phyloP scores from a whole-genome alignment of 441 rosid genomes.

The Isatis lusitanica region DNA sequence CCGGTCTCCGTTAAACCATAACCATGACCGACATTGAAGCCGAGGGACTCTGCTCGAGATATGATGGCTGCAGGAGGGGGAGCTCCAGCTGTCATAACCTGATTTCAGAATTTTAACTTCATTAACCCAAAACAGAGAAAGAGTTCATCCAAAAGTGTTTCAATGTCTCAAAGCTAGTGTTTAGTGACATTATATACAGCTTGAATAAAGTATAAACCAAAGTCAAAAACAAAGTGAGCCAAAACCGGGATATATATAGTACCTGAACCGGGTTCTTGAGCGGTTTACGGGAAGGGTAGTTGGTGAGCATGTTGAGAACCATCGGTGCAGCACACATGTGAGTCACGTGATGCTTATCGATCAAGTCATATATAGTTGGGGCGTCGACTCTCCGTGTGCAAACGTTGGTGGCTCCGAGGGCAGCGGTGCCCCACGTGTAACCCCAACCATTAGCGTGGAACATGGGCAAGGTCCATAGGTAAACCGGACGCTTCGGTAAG shows the following conservation, averaged over 20 bases:
- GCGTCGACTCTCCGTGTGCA: conserved; percentile 55
- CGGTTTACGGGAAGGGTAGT: conserved; percentile 27
- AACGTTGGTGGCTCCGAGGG: conserved; percentile 57
- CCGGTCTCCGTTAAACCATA: conserved; percentile 61
- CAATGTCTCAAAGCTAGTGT: background rate
- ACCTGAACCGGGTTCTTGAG: conserved; percentile 43
- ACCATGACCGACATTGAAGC: conserved; percentile 53
- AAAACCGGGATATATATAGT: background rate
- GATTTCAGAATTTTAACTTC: background rate
- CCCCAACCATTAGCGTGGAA: conserved; percentile 70
- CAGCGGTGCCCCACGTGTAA: conserved; percentile 60
- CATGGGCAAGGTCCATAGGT: conserved; percentile 62
- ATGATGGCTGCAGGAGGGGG: conserved; percentile 56
- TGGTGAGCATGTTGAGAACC: conserved; percentile 62
- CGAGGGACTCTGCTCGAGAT: conserved; percentile 44
- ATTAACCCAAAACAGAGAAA: background rate
- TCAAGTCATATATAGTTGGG: conserved; percentile 29
- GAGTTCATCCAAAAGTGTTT: background rate
- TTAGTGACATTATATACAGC: background rate
- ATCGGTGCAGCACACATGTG: conserved; percentile 72
- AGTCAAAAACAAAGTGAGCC: background rate
- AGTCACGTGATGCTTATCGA: conserved; percentile 46
- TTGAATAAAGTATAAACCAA: background rate
- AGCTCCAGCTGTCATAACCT: conserved; percentile 51
- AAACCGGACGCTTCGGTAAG: conserved; percentile 47